Conservation (phyloP, 176 grass and related monocot species). For the Musa itinerans region DNA sequence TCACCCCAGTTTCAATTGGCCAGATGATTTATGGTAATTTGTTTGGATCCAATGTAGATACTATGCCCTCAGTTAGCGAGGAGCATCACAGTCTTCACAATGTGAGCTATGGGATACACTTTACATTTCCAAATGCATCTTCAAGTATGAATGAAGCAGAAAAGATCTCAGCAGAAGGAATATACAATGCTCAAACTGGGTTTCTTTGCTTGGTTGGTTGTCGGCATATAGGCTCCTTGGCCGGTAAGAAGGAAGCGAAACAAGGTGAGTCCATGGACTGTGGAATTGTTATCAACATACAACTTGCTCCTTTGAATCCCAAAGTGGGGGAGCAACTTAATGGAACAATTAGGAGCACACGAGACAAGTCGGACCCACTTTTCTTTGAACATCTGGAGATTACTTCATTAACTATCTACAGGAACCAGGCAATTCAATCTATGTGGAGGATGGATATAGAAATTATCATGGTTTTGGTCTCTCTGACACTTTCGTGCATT, state of each 20-base stretch:
- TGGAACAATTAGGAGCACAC: conserved; percentile 52
- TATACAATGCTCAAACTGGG: conserved; percentile 57
- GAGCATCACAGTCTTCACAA: conserved; percentile 16
- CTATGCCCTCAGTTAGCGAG: not conserved
- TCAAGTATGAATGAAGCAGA: conserved; percentile 27
- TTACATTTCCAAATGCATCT: conserved; percentile 38
- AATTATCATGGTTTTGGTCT: conserved; percentile 68
- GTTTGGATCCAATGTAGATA: not conserved
- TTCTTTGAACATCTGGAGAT: conserved; percentile 57
- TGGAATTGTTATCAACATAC: conserved; percentile 44
- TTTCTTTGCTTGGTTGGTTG: conserved; percentile 70
- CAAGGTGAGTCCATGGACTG: conserved; percentile 35
- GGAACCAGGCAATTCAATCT: conserved; percentile 29
- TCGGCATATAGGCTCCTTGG: conserved; percentile 3
- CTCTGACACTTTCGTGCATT: conserved; percentile 56
- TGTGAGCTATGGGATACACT: conserved; percentile 63
- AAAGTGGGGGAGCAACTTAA: conserved; percentile 33
- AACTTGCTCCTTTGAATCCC: conserved; percentile 53
- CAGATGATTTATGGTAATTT: conserved; percentile 4
- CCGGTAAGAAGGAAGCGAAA: not conserved
- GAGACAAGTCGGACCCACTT: conserved; percentile 48
- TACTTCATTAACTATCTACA: conserved; percentile 41
- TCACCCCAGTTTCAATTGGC: conserved; percentile 47
- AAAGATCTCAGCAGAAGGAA: conserved; percentile 58
- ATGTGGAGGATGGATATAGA: conserved; percentile 77